A percentile compares a stretch with the other conserved stretches of the same genome.
Conservation (phyloP, 1,139 yeast genomes). For the Debaryomyces coudertii region DNA sequence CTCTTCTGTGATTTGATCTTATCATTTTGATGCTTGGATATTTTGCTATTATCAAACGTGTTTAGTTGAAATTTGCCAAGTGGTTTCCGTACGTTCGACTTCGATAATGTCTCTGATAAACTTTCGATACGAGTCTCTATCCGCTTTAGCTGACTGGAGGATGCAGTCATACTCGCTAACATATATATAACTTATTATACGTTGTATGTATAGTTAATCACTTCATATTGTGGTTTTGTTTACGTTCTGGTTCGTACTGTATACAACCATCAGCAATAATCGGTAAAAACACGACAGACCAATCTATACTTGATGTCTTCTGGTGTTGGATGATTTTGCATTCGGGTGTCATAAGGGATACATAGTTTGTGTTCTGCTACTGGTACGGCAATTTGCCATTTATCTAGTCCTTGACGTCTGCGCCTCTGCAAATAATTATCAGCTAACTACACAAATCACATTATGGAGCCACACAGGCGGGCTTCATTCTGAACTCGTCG, state of each 20-base stretch:
- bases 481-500: too few relatives aligned
- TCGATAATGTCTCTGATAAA: conserved; percentile 14
- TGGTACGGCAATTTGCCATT: too few relatives aligned
- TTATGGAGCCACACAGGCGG: too few relatives aligned
- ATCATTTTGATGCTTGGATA: conserved; percentile 4
- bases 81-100: conserved; percentile 19
- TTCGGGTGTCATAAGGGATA: too few relatives aligned
- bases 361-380: too few relatives aligned
- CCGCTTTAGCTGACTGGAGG: conserved; percentile 14
- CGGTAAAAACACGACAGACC: too few relatives aligned
- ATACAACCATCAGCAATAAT: neutral
- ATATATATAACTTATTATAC: neutral
- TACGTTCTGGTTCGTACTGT: neutral
- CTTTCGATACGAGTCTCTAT: conserved; percentile 16
- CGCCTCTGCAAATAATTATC: too few relatives aligned
- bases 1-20: conserved; percentile 8
- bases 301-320: too few relatives aligned
- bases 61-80: conserved; percentile 22
- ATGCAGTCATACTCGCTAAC: conserved; percentile 10
- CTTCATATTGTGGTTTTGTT: conserved; percentile 5
- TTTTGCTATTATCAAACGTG: conserved; percentile 18
- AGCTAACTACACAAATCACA: too few relatives aligned
- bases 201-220: neutral
- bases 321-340: too few relatives aligned
- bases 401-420: too few relatives aligned